Conservation (phyloP, 2,329 filamentous ascomycete species). For the Pseudogymnoascus sp. region DNA sequence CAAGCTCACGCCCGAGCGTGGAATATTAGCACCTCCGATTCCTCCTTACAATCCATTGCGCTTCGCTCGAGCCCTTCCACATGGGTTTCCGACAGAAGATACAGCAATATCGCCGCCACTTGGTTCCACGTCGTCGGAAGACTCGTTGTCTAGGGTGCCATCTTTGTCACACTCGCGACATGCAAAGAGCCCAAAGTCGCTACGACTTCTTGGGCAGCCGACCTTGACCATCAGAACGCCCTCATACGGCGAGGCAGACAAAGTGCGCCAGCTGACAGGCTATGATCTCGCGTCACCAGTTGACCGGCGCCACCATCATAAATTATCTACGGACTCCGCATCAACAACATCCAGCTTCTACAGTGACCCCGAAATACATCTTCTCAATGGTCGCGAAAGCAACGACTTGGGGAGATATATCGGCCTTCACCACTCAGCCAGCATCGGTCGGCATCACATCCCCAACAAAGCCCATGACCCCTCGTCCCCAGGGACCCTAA, state of each 20-base stretch:
- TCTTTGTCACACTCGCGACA: not conserved
- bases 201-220: not conserved
- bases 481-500: not conserved
- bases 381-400: not conserved
- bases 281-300: not conserved
- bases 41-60: not conserved
- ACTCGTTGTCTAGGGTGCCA: not conserved
- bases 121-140: not conserved
- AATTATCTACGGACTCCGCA: not conserved
- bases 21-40: not conserved
- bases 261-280: not conserved
- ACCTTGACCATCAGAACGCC: not conserved
- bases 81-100: not conserved
- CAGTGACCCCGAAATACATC: not conserved
- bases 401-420: not conserved
- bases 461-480: not conserved
- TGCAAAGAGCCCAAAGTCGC: not conserved
- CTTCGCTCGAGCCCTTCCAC: not conserved
- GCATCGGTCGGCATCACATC: not conserved
- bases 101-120: not conserved
- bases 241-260: not conserved
- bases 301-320: not conserved
- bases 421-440: not conserved
- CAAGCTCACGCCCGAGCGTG: not conserved
- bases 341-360: not conserved